Evolutionary conservation across 768 basidiomycete species (phyloP), one percentile per base, ranked within the genome.

Genomic region (Sporobolomyces roseus): DNA sequence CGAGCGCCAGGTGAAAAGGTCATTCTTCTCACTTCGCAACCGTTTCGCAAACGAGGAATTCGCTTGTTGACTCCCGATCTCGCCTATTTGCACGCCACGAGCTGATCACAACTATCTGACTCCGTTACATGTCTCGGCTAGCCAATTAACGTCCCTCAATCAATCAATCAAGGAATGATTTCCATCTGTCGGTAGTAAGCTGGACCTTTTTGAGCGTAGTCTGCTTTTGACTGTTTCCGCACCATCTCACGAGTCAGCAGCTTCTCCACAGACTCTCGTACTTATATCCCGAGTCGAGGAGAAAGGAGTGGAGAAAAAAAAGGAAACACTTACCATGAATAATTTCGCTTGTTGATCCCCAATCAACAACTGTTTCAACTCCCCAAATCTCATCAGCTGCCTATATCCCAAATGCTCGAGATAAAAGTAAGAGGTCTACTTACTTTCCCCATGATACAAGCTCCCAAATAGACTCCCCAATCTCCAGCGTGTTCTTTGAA

Each of bases 401-500:
- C 38, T 17, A 41, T 17, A 41, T 41, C 38, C 10, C 45, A 46
- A 46, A 13, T 14, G 29, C 43, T 6, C 14, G 32, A 45, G 16
- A 30, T 7, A 25, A 32, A 19, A n/a, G 5, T 12, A 46, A n/a
- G 51, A 36, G 0, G 53, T 6, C 35, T 25, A 14, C 68, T 55
- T 38, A 76, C 70, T 64, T 77, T 77, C 2, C 75, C 73, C 62
- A 74, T 59, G 50, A 77, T 72, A 38, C 66, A 67, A 16, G 32
- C 70, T 1, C 76, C 76, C 8, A 77, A 49, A 49, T 68, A 72
- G 16, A 66, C 68, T 3, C 29, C 63, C 38, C 65, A 62, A 4
- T 74, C 65, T 23, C 75, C 76, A 16, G 54, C 59, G 3, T 68
- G 45, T 27, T 70, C 67, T 63, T 73, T 74, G 64, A 71, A 96